Evolutionary conservation across 164 flowering plant species (phyloP).

Genomic region (Magnolia kwangsiensis): DNA sequence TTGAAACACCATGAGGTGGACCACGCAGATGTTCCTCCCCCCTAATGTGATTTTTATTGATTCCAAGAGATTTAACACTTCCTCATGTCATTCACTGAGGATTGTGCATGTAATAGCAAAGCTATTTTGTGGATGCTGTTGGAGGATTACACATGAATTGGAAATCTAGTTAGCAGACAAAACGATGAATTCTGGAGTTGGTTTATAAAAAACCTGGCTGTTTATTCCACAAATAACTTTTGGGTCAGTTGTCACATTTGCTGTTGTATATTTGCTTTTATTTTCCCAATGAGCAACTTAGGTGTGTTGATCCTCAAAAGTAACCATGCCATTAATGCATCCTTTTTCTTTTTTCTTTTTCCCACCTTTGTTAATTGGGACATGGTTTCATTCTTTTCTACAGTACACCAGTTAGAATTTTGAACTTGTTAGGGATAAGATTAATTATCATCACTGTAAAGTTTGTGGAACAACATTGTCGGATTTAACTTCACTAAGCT

Average conservation of each 20-base stretch:
- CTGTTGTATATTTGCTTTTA: background rate
- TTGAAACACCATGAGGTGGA: too few species aligned
- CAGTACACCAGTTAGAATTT: background rate
- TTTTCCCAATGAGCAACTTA: background rate
- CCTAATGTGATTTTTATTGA: too few species aligned
- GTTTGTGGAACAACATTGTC: background rate
- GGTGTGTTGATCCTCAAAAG: background rate
- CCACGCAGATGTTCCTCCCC: too few species aligned
- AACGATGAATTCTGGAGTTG: background rate
- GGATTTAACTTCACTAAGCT: conserved; percentile 50
- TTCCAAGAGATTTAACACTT: too few species aligned
- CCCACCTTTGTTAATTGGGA: background rate
- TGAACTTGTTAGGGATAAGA: background rate
- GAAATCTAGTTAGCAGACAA: background rate
- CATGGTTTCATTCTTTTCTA: background rate
- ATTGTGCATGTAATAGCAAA: too few species aligned
- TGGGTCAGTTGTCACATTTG: background rate
- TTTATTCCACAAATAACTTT: background rate
- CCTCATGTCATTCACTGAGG: background rate
- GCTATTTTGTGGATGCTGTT: background rate
- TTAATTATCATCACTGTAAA: background rate
- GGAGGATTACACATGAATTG: background rate
- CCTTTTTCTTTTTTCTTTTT: background rate
- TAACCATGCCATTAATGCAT: background rate
- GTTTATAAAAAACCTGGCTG: background rate